Evolutionary conservation across 2,329 filamentous ascomycete genomes (phyloP).

Genomic region (Penicillium sp.): DNA sequence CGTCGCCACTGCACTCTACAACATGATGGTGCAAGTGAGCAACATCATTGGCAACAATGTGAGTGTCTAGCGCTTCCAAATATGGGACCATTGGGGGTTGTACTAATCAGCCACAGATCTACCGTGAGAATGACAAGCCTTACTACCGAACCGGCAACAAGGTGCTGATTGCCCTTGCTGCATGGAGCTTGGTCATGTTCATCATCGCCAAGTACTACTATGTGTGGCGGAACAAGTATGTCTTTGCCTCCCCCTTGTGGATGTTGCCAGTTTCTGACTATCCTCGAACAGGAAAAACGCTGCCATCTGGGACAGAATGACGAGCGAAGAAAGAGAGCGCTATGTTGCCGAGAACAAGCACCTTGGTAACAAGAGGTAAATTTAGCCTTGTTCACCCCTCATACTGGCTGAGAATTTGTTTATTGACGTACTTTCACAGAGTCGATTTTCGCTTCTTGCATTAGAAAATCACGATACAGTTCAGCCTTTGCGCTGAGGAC

Average conservation of each 20-base stretch:
- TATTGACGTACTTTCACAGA: constrained; percentile 22
- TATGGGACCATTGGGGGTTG: background rate
- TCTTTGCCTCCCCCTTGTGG: background rate
- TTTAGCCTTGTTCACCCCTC: background rate
- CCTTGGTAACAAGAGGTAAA: constrained; percentile 47
- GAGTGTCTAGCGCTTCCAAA: constrained; percentile 12
- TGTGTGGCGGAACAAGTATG: constrained; percentile 43
- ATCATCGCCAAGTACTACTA: constrained; percentile 47
- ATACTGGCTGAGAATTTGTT: background rate
- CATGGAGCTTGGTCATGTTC: constrained; percentile 53
- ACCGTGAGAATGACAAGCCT: constrained; percentile 57
- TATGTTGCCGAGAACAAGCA: constrained; percentile 44
- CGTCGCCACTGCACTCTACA: constrained; percentile 49
- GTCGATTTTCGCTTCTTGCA: constrained; percentile 43
- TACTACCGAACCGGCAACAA: constrained; percentile 61
- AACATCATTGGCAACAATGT: constrained; percentile 45
- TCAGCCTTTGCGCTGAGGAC: background rate
- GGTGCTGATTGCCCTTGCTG: constrained; percentile 56
- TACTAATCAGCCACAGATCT: constrained; percentile 48
- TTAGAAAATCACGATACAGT: constrained; percentile 12
- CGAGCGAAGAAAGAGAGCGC: constrained; percentile 36
- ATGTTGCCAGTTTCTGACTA: background rate
- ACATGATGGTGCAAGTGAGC: constrained; percentile 48
- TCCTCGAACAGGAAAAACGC: constrained; percentile 32
- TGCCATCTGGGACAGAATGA: constrained; percentile 44